Evolutionary conservation across 371 early-diverging fungal species (phyloP), one percentile per base, ranked within the genome.

Genomic region (Choanephora cucurbitarum): DNA sequence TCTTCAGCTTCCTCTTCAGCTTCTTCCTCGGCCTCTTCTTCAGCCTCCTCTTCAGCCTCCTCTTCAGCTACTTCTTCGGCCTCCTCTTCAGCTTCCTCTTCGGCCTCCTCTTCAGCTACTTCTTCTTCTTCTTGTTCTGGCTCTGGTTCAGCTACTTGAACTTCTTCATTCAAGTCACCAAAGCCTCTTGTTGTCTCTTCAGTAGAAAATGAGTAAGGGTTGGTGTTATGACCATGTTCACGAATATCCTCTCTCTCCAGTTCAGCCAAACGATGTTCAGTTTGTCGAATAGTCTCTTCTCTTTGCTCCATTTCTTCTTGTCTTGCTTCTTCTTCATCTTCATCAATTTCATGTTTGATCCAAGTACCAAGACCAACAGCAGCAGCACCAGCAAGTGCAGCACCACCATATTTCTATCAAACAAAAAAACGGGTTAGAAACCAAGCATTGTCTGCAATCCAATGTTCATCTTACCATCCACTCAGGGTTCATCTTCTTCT

Each of bases 381-480:
- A 8, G 72, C 77, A 44, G 69, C 73, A 49, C 71, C 77, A 34
- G 69, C 74, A 51, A 72, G 50, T 2, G 70, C 74, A 32, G 62
- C 64, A 46, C 73, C 73, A 57, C 74, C 77, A 49, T 64, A 65
- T 69, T 71, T 77, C 77, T 77, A 62, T 28, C 14, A 15, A 34
- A 22, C 1, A 49, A 18, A 37, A 17, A 11, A 24, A 34, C 22
- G 8, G 8, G 15, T 8, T 11, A 13, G 14, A n/a, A n/a, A n/a
- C n/a, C n/a, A n/a, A n/a, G n/a, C n/a, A n/a, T n/a, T n/a, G n/a
- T n/a, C n/a, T n/a, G n/a, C n/a, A n/a, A n/a, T n/a, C n/a, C n/a
- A n/a, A n/a, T n/a, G n/a, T n/a, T n/a, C n/a, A n/a, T 5, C 53
- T 52, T 72, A 75, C 76, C 66, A 70, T 62, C 77, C 77, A 76